Percentiles rank a stretch among this genome's conserved stretches.
Evolutionary conservation across 1,284 basidiomycete genomes (phyloP).

Genomic region (Moesziomyces parantarcticus): DNA sequence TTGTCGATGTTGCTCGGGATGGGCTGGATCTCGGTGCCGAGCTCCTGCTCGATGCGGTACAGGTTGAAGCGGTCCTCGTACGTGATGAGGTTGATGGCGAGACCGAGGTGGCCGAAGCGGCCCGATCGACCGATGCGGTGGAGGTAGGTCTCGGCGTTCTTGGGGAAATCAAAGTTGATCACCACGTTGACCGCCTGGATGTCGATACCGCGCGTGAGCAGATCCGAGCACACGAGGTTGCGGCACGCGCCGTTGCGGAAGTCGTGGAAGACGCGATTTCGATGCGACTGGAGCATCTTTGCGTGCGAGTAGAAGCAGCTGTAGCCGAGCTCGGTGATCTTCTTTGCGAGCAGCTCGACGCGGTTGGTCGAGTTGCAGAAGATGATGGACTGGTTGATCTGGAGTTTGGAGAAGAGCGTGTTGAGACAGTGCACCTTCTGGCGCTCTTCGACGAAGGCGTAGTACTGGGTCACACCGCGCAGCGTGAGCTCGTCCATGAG

Average conservation of each 20-base stretch:
- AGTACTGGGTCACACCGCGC: constrained; percentile 98
- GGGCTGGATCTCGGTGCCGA: constrained; percentile 96
- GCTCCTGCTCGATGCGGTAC: constrained; percentile 96
- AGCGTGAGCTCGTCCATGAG: constrained; percentile 99
- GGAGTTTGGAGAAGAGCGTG: constrained; percentile 95
- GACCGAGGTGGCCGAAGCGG: constrained; percentile 94
- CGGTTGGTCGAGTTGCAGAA: constrained; percentile 99
- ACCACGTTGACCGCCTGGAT: constrained; percentile 99
- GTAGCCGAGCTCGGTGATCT: constrained; percentile 98
- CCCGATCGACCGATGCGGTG: constrained; percentile 97
- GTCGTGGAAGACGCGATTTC: constrained; percentile 99
- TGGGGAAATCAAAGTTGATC: constrained; percentile 99
- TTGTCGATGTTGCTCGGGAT: constrained; percentile 93
- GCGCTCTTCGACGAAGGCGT: constrained; percentile 97
- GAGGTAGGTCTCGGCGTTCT: constrained; percentile 97
- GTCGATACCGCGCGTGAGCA: constrained; percentile 98
- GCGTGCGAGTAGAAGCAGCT: constrained; percentile 99
- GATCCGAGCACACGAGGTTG: constrained; percentile 93
- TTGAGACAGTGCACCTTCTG: constrained; percentile 99
- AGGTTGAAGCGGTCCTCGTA: constrained; percentile 98
- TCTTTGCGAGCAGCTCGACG: constrained; percentile 97
- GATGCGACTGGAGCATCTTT: constrained; percentile 98
- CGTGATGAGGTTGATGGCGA: constrained; percentile 87
- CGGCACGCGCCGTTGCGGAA: constrained; percentile 98
- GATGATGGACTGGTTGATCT: constrained; percentile 99